Percentiles rank a stretch among this genome's conserved stretches.
These are phyloP conservation scores for Phytophthora pluvialis DNA, from an alignment of 352 stramenopile genomes.

Conservation along the genomic window DNA sequence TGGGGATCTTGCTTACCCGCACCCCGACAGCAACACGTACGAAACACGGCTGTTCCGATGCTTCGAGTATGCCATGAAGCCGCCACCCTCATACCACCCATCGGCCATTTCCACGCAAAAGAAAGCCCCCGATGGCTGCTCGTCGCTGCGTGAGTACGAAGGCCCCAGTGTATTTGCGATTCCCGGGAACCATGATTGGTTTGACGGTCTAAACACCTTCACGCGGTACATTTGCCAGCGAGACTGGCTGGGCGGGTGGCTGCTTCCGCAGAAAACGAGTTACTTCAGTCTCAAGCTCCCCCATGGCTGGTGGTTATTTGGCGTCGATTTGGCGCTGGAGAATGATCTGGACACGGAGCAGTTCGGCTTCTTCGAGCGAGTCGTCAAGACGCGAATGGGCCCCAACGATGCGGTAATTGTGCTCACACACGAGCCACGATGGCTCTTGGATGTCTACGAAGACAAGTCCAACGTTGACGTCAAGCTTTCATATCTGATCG, in stretches of 20 bases:
- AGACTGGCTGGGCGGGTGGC: conserved; percentile 93
- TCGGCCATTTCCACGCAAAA: conserved; percentile 89
- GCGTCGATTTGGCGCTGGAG: conserved; percentile 90
- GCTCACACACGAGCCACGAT: conserved; percentile 92
- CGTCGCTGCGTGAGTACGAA: conserved; percentile 65
- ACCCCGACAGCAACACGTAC: conserved; percentile 88
- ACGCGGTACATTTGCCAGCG: conserved; percentile 91
- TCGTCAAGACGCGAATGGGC: conserved; percentile 79
- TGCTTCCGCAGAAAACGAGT: conserved; percentile 91
- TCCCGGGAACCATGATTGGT: conserved; percentile 95
- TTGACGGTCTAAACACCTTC: conserved; percentile 94
- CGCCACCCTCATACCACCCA: conserved; percentile 85
- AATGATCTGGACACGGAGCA: conserved; percentile 95
- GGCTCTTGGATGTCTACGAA: conserved; percentile 92
- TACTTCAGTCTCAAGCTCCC: conserved; percentile 93
- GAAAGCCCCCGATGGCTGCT: conserved; percentile 57
- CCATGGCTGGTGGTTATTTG: conserved; percentile 93
- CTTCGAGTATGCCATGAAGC: conserved; percentile 95
- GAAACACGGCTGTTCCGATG: conserved; percentile 91
- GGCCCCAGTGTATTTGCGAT: conserved; percentile 82
- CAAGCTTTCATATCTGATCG: conserved; percentile 82
- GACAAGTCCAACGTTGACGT: conserved; percentile 70
- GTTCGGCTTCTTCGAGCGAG: conserved; percentile 91
- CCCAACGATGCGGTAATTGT: conserved; percentile 90
- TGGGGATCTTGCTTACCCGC: conserved; percentile 93